Evolutionary conservation across 2,329 filamentous ascomycete genomes (phyloP), one percentile per base, ranked within the genome.

Genomic region (Grosmannia huntii): DNA sequence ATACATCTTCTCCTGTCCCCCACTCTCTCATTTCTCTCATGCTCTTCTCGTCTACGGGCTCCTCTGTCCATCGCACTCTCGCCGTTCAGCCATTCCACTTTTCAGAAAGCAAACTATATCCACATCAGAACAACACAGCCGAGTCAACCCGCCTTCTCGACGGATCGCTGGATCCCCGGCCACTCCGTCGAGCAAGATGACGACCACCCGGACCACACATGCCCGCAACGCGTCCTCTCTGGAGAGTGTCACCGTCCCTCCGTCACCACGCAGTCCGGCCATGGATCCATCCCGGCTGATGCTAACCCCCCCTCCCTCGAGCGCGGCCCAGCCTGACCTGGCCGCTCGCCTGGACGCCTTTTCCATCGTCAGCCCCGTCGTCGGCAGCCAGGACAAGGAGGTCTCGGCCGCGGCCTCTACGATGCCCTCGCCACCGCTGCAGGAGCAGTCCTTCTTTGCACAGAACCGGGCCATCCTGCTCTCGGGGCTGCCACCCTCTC

Each of bases 401-500:
- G 23, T 49, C 33, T 2, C 46, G 33, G 33, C 33, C 33, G 2
- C 46, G 33, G 33, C 33, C 33, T 36, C 33, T 10, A n/a, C n/a
- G n/a, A 58, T 54, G 53, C 53, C 57, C 6, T 57, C 58, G 23
- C 44, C 55, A 4, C 58, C 28, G 41, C 54, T 54, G 19, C 48
- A 56, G 7, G 38, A 53, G 50, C 25, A 54, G 23, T 57, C 59
- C 33, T 59, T 62, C 19, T 61, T 54, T 27, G 58, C 61, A 3
- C 58, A 60, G 53, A 63, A 62, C 56, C 59, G 61, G 5, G 58
- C 57, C 57, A 61, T 62, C 21, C 44, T 62, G 27, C 55, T 62
- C 12, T 58, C 59, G 2, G 61, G 61, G 1, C 58, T 62, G 28
- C 49, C 60, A 0, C 55, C 48, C 23, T 59, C 60, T 4, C 59